These are phyloP conservation scores for Adansonia digitata DNA, from an alignment of 345 rosid species.

Conservation along the genomic window DNA sequence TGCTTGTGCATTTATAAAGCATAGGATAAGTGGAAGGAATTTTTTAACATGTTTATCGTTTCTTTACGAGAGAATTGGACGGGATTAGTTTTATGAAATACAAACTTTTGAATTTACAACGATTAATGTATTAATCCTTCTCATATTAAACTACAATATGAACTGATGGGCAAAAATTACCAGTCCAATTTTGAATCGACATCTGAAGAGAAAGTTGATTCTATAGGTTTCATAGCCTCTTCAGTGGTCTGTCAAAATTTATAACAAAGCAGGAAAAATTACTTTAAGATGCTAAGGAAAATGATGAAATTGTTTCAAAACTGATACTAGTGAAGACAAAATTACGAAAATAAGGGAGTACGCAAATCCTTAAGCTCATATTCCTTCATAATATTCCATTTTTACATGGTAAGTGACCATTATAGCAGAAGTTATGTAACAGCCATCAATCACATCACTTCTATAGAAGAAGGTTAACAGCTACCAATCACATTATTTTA, in stretches of 20 bases:
- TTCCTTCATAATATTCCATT: neutral
- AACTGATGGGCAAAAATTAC: conserved; percentile 35
- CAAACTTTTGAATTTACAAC: neutral
- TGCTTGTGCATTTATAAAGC: neutral
- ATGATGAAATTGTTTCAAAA: neutral
- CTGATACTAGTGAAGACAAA: neutral
- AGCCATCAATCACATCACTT: neutral
- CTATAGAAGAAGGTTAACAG: neutral
- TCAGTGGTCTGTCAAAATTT: conserved; percentile 72
- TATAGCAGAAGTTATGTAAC: neutral
- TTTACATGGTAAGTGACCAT: neutral
- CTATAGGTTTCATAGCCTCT: conserved; percentile 99
- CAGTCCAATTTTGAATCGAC: conserved; percentile 96
- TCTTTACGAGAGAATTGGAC: neutral
- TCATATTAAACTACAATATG: neutral
- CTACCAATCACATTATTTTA: neutral
- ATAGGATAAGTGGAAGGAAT: neutral
- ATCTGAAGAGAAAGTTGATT: conserved; percentile 91
- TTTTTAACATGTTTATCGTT: neutral
- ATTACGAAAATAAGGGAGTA: neutral
- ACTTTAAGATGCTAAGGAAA: neutral
- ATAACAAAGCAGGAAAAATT: neutral
- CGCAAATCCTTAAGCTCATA: neutral
- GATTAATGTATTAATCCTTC: neutral
- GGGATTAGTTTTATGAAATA: neutral